These are phyloP conservation scores for Jacaranda copaia DNA, from an alignment of 257 asterid species.

Conservation along the genomic window DNA sequence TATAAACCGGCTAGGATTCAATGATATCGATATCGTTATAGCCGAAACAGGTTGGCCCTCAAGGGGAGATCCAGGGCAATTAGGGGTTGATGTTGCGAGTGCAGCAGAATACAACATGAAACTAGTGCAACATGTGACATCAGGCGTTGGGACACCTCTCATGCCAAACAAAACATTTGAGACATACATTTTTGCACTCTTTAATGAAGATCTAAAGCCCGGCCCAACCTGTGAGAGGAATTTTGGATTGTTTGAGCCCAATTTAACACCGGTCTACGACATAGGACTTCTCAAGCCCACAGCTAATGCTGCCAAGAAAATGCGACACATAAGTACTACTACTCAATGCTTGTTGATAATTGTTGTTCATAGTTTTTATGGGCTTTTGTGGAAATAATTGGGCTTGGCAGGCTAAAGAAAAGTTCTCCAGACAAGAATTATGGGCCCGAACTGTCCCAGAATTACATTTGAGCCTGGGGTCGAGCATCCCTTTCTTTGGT, in stretches of 20 bases:
- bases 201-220: slow-evolving; percentile 76
- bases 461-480: slow-evolving; percentile 31
- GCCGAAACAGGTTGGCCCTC: slow-evolving; percentile 63
- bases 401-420: slow-evolving; percentile 50
- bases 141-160: slow-evolving; percentile 52
- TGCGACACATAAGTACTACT: neutral
- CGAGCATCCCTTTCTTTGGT: neutral
- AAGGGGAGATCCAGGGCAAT: slow-evolving; percentile 44
- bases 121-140: slow-evolving; percentile 43
- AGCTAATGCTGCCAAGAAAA: slow-evolving; percentile 38
- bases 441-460: neutral
- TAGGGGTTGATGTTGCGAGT: slow-evolving; percentile 38
- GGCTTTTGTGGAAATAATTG: slow-evolving; percentile 43
- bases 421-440: slow-evolving; percentile 29
- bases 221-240: slow-evolving; percentile 74
- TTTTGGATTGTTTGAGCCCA: slow-evolving; percentile 56
- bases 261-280: slow-evolving; percentile 58
- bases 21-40: slow-evolving; percentile 46
- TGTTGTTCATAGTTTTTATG: slow-evolving; percentile 43
- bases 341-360: slow-evolving; percentile 39
- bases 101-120: slow-evolving; percentile 46
- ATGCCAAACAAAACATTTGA: slow-evolving; percentile 54
- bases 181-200: slow-evolving; percentile 53
- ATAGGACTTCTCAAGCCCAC: slow-evolving; percentile 58
- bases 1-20: slow-evolving; percentile 39